Base-by-base conservation (phyloP, 805 yeast genomes). In the Blastobotrys mokoenaii region DNA sequence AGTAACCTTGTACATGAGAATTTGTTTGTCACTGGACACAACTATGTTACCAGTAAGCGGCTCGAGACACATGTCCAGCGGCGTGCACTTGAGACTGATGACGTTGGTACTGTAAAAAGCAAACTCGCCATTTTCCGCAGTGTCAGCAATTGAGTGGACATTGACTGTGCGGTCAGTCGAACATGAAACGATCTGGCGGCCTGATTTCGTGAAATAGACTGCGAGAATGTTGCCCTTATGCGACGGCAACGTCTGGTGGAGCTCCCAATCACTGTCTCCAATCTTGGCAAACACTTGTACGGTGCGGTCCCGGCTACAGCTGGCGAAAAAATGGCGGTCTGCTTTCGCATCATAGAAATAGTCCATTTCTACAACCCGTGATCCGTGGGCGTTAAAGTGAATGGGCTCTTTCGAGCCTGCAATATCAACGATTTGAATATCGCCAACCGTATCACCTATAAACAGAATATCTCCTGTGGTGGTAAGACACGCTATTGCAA, bases 101-200 rank as follows among this genome's bases (percentile, higher is more conserved):
- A 73, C 66, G 53, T 74, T 76, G 25, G 73, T 74, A 39, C 67
- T 70, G 34, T 40, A 31, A 61, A 44, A 64, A 50, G 17, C 44
- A 45, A 42, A 30, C 45, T 22, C 48, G 3, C 45, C 43, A 9
- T 44, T 59, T 12, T 55, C 60, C 2, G 53, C 60, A 10, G 52
- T 44, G 2, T 51, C 55, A 12, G 59, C 53, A 20, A 72, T 54
- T 39, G 60, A 65, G 59, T 80, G 84, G 3, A 80, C 59, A 0
- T 83, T 72, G 0, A 81, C 57, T 0, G 81, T 74, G 48, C 86
- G 62, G 59, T 82, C 87, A 1, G 80, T 68, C 0, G 87, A 79
- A 39, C 80, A 72, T 1, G 77, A 78, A 45, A 68, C 69, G 2
- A 80, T 54, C 44, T 61, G 55, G 3, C 55, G 51, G 12, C 63